A percentile compares a stretch with the other conserved stretches of the same genome.
Conservation (phyloP, 2,329 filamentous ascomycete genomes). For the Parafenestella ontariensis region DNA sequence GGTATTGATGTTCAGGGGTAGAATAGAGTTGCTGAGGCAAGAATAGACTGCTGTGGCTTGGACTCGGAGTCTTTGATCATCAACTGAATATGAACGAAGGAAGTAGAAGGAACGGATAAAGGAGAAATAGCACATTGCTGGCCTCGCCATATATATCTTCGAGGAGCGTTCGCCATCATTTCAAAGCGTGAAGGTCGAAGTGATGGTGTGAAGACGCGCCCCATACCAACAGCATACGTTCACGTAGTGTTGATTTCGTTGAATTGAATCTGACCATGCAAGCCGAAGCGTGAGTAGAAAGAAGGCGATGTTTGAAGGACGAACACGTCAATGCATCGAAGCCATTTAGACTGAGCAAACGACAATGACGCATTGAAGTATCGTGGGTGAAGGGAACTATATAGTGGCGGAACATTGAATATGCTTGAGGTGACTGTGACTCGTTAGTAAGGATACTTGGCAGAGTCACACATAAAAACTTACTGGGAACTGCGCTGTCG, state of each 20-base stretch:
- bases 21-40: not conserved
- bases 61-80: not conserved
- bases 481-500: not conserved
- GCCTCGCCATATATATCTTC: slow-evolving; percentile 3
- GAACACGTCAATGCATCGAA: slow-evolving; percentile 8
- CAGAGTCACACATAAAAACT: not conserved
- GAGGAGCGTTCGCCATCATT: not conserved
- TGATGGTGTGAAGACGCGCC: slow-evolving; percentile 4
- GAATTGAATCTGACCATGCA: not conserved
- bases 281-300: not conserved
- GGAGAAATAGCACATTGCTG: not conserved
- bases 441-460: not conserved
- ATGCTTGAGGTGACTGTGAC: not conserved
- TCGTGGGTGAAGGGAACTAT: not conserved
- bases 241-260: not conserved
- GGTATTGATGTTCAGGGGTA: not conserved
- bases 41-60: not conserved
- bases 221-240: slow-evolving; percentile 11
- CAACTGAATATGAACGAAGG: not conserved
- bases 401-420: not conserved
- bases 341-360: slow-evolving; percentile 2
- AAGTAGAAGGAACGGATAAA: not conserved
- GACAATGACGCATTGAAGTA: not conserved
- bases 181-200: slow-evolving; percentile 20
- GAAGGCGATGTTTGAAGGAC: slow-evolving; percentile 8